A percentile compares a stretch with the other conserved stretches of the same genome.
Conservation (phyloP, 495 filamentous ascomycete genomes). For the Bacidia rubella region DNA sequence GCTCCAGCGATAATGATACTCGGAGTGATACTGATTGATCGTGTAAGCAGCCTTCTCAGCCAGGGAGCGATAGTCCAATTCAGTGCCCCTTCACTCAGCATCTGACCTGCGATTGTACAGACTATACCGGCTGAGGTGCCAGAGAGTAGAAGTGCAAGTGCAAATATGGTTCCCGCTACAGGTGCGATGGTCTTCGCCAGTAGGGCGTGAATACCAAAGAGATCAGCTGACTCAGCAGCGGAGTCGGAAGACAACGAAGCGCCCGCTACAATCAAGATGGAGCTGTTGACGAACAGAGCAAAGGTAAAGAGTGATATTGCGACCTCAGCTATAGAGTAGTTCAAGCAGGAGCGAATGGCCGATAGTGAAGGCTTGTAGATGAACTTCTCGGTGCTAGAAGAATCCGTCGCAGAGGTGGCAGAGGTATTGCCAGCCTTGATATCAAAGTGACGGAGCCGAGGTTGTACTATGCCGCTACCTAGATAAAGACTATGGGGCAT, state of each 20-base stretch:
- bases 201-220: conserved; percentile 73
- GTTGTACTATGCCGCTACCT: conserved; percentile 77
- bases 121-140: conserved; percentile 68
- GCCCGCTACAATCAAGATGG: conserved; percentile 82
- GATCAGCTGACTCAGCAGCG: conserved; percentile 48
- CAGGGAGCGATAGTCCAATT: conserved; percentile 58
- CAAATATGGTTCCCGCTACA: conserved; percentile 62
- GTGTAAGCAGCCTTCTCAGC: conserved; percentile 56
- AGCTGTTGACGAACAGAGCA: conserved; percentile 84
- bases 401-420: conserved; percentile 3
- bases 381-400: conserved; percentile 30
- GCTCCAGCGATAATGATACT: conserved; percentile 73
- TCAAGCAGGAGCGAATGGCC: conserved; percentile 66
- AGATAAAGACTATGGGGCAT: conserved; percentile 90
- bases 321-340: conserved; percentile 67
- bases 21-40: conserved; percentile 63
- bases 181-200: conserved; percentile 57
- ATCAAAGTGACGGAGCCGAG: conserved; percentile 71
- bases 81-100: conserved; percentile 68
- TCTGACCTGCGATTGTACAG: conserved; percentile 73
- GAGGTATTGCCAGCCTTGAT: conserved; percentile 42
- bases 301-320: conserved; percentile 73
- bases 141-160: conserved; percentile 62
- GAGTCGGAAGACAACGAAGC: conserved; percentile 52
- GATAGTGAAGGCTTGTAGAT: conserved; percentile 64